These are phyloP conservation scores for Corylus heterophylla DNA, from an alignment of 306 rosid genomes.

Conservation along the genomic window DNA sequence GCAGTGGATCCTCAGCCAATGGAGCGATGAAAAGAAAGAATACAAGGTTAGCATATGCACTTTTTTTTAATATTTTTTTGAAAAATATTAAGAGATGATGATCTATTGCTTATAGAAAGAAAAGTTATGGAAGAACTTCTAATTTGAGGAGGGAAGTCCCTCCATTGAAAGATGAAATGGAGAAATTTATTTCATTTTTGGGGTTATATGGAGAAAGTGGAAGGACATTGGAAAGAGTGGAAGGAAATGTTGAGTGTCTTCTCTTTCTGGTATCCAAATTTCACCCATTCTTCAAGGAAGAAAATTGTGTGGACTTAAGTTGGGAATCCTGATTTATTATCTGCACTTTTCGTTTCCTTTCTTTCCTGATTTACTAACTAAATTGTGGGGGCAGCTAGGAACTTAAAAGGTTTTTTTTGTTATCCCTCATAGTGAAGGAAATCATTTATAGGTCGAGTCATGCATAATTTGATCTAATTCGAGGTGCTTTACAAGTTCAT, in stretches of 20 bases:
- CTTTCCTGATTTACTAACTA: background rate
- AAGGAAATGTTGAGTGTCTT: background rate
- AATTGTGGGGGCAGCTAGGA: background rate
- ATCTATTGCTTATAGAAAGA: background rate
- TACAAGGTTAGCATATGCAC: slow-evolving; percentile 49
- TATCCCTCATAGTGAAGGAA: background rate
- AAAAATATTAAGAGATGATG: slow-evolving; percentile 2
- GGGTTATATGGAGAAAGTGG: background rate
- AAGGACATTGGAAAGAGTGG: background rate
- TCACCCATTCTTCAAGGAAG: background rate
- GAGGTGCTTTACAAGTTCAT: background rate
- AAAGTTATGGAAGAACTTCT: slow-evolving; percentile 2
- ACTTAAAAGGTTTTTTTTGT: background rate
- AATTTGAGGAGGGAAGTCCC: background rate
- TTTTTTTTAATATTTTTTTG: background rate
- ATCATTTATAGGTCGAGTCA: background rate
- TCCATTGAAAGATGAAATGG: background rate
- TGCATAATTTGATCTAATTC: background rate
- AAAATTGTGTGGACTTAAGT: background rate
- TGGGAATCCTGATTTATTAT: background rate
- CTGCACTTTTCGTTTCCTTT: background rate
- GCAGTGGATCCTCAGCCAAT: slow-evolving; percentile 82
- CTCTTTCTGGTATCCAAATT: background rate
- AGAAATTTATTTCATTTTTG: background rate
- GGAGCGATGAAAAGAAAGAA: slow-evolving; percentile 74